These are phyloP conservation scores for Annona squamosa DNA, from an alignment of 164 flowering plant genomes.

Conservation along the genomic window DNA sequence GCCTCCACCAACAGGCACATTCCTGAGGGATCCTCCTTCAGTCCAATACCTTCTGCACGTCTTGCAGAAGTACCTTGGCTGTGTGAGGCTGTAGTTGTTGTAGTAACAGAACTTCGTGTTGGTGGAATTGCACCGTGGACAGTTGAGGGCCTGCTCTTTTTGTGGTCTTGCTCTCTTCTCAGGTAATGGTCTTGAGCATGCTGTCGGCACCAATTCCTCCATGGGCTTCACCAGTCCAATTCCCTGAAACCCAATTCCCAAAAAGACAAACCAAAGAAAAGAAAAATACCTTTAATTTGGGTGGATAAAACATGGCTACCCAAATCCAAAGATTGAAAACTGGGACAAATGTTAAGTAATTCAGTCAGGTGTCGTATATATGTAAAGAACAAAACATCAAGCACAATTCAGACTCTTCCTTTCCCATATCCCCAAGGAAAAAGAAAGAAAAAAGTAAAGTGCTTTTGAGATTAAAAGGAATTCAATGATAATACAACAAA, in stretches of 20 bases:
- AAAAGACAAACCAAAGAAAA: conserved; percentile 4
- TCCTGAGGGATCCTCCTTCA: conserved; percentile 88
- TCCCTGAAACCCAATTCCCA: conserved; percentile 33
- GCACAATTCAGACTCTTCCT: background rate
- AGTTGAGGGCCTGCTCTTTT: conserved; percentile 68
- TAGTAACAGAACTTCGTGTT: conserved; percentile 96
- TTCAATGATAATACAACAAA: conserved; percentile 1
- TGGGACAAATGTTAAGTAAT: no score
- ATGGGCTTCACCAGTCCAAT: conserved; percentile 72
- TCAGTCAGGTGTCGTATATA: no score
- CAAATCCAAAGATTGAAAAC: conserved; percentile 4
- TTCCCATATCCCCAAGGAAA: background rate
- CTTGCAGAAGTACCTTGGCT: conserved; percentile 95
- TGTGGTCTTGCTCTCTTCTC: conserved; percentile 67
- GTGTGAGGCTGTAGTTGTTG: conserved; percentile 97
- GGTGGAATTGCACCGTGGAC: conserved; percentile 93
- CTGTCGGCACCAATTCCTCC: conserved; percentile 56
- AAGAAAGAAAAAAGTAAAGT: conserved; percentile 3
- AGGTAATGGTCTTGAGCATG: conserved; percentile 39
- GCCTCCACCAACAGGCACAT: conserved; percentile 96
- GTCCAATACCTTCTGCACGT: conserved; percentile 96
- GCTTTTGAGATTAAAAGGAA: background rate
- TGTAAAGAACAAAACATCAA: background rate
- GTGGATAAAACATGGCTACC: background rate
- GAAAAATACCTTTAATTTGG: background rate